phyloP scores from a whole-genome alignment of 371 early-diverging fungal species.

The Syncephalastrum racemosum region DNA sequence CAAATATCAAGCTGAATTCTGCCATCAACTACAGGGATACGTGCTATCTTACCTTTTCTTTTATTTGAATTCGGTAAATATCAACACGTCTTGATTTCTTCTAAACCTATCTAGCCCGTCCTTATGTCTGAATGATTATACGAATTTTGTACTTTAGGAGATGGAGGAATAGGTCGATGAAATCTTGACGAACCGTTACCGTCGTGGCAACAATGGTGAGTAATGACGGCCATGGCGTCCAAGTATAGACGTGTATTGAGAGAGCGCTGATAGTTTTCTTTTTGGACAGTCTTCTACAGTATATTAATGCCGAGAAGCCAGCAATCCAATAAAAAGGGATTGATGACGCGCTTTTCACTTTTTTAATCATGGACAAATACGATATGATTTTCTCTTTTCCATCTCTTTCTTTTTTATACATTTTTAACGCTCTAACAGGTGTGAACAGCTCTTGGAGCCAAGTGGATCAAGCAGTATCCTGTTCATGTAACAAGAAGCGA shows the following conservation, averaged over 20 bases:
- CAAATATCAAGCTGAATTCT: slow-evolving; percentile 93
- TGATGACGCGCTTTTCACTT: slow-evolving; percentile 3
- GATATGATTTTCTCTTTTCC: background rate
- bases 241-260: background rate
- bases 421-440: slow-evolving; percentile 47
- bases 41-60: too few species aligned
- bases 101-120: slow-evolving; percentile 57
- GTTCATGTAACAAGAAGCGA: slow-evolving; percentile 48
- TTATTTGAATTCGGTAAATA: too few species aligned
- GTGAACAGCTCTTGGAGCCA: slow-evolving; percentile 35
- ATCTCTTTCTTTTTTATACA: slow-evolving; percentile 3
- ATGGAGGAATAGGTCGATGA: slow-evolving; percentile 96
- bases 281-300: slow-evolving; percentile 40
- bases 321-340: slow-evolving; percentile 16
- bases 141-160: slow-evolving; percentile 97
- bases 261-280: too few species aligned
- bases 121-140: slow-evolving; percentile 96
- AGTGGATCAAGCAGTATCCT: slow-evolving; percentile 39
- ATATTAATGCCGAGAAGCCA: slow-evolving; percentile 47
- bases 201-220: slow-evolving; percentile 96
- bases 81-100: background rate
- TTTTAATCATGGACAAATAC: slow-evolving; percentile 7
- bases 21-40: slow-evolving; percentile 94
- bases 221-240: background rate
- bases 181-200: slow-evolving; percentile 85